Evolutionary conservation across 257 asterid species (phyloP).

Genomic region (Przewalskia tangutica): DNA sequence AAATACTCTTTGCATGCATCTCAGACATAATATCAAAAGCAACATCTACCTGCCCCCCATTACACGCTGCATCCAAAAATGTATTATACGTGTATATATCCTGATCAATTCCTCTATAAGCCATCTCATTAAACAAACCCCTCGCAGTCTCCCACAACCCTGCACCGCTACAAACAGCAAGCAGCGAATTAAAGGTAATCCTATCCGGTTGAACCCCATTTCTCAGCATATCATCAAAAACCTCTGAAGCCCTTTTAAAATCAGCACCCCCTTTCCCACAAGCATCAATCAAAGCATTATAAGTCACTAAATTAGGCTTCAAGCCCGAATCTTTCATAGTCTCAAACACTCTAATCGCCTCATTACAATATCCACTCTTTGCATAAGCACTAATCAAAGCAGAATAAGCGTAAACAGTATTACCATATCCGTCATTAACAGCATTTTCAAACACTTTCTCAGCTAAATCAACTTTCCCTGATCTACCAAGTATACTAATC

Average conservation of each 20-base stretch:
- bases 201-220: slow-evolving; percentile 80
- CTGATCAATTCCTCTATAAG: slow-evolving; percentile 57
- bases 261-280: slow-evolving; percentile 97
- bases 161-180: slow-evolving; percentile 90
- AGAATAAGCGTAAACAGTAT: slow-evolving; percentile 78
- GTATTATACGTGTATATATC: slow-evolving; percentile 90
- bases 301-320: slow-evolving; percentile 86
- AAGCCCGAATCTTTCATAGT: slow-evolving; percentile 71
- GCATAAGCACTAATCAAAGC: slow-evolving; percentile 85
- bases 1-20: slow-evolving; percentile 52
- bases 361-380: slow-evolving; percentile 71
- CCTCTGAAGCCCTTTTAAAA: slow-evolving; percentile 63
- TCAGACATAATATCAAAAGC: slow-evolving; percentile 76
- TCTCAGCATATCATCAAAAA: slow-evolving; percentile 56
- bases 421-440: slow-evolving; percentile 66
- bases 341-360: slow-evolving; percentile 58
- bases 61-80: slow-evolving; percentile 76
- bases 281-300: slow-evolving; percentile 81
- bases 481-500: slow-evolving; percentile 86
- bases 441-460: slow-evolving; percentile 55
- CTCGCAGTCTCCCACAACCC: slow-evolving; percentile 75
- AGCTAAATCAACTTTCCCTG: slow-evolving; percentile 81
- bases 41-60: slow-evolving; percentile 66
- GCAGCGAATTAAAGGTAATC: slow-evolving; percentile 83
- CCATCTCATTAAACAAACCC: slow-evolving; percentile 67